Evolutionary conservation across 2,329 filamentous ascomycete genomes (phyloP).

Genomic region (Alternaria viburni): DNA sequence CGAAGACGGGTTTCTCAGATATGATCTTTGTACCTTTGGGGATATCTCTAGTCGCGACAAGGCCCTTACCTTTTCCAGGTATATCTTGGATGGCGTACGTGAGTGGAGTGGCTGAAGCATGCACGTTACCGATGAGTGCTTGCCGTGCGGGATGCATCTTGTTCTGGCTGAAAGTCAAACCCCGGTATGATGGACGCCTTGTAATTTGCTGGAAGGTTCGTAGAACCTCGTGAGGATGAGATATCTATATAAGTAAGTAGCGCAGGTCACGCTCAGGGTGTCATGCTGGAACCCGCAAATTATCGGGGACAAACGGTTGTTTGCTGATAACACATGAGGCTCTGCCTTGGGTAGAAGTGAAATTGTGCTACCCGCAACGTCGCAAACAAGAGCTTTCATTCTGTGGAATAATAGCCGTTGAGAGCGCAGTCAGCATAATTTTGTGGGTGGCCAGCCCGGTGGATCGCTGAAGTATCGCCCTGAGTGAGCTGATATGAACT

Average conservation of each 20-base stretch:
- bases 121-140: neutral
- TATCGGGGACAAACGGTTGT: neutral
- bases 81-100: slow-evolving; percentile 13
- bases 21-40: slow-evolving; percentile 51
- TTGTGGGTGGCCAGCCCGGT: neutral
- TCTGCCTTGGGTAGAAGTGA: neutral
- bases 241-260: neutral
- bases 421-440: neutral
- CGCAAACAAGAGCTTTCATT: neutral
- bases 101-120: neutral
- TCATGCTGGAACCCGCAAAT: neutral
- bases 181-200: neutral
- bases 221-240: too few relatives aligned
- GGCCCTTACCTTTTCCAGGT: slow-evolving; percentile 50
- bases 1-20: slow-evolving; percentile 50
- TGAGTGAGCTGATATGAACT: neutral
- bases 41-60: slow-evolving; percentile 49
- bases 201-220: neutral
- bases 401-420: neutral
- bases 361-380: neutral
- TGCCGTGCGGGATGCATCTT: neutral
- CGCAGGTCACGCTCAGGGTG: neutral
- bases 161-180: too few relatives aligned
- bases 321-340: neutral
- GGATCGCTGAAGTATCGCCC: neutral